A percentile compares a stretch with the other conserved stretches of the same genome.
Conservation (phyloP, 108 stramenopile genomes). For the Conticribra guillardii region DNA sequence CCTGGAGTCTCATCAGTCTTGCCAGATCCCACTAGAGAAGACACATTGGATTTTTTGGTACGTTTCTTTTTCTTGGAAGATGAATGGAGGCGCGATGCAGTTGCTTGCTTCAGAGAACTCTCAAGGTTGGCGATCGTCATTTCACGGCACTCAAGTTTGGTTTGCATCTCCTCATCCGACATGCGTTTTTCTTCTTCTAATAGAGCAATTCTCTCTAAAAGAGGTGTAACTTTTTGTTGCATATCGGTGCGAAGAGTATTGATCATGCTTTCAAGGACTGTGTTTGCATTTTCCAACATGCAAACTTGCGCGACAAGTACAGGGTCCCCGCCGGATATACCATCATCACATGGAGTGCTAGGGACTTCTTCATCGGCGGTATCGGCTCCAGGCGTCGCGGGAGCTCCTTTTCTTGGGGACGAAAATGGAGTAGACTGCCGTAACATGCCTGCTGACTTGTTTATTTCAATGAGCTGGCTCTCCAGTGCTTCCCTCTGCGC, state of each 20-base stretch:
- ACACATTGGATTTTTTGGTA: slow-evolving; percentile 1
- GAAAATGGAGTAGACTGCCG: slow-evolving; percentile 5
- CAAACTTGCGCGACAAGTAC: slow-evolving; percentile 43
- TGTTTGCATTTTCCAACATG: slow-evolving; percentile 46
- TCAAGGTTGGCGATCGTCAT: slow-evolving; percentile 47
- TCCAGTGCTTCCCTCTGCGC: slow-evolving; percentile 38
- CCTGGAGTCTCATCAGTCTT: too few species aligned
- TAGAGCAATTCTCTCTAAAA: slow-evolving; percentile 25
- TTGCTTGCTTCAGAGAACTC: slow-evolving; percentile 26
- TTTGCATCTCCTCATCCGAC: slow-evolving; percentile 40
- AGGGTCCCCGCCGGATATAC: slow-evolving; percentile 24
- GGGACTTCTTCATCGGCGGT: not conserved
- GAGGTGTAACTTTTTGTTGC: slow-evolving; percentile 32
- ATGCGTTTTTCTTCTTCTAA: slow-evolving; percentile 45
- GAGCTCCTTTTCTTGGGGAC: not conserved
- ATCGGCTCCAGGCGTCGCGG: not conserved
- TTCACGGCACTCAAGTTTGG: slow-evolving; percentile 38
- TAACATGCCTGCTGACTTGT: slow-evolving; percentile 25
- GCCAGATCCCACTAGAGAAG: too few species aligned
- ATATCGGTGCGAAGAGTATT: slow-evolving; percentile 34
- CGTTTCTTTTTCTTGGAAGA: not conserved
- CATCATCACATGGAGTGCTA: not conserved
- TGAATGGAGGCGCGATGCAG: not conserved
- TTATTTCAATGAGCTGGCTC: slow-evolving; percentile 49
- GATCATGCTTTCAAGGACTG: slow-evolving; percentile 31